A percentile compares a stretch with the other conserved stretches of the same genome.
These are phyloP conservation scores for Trichopus zeylanicus DNA, from an alignment of 116 monocot genomes.

Conservation along the genomic window DNA sequence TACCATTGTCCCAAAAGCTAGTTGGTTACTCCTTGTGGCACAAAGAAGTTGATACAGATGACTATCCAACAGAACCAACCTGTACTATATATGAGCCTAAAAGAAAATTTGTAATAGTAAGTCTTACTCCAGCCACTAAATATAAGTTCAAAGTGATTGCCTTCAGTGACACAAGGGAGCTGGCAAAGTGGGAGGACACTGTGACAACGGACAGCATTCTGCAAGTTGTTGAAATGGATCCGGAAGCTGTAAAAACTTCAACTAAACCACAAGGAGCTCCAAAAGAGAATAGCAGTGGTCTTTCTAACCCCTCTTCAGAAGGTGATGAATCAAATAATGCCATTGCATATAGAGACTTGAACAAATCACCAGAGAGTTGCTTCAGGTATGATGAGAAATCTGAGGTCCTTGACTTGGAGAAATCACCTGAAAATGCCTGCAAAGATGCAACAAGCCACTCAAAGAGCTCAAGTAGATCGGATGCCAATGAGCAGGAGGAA, in stretches of 20 bases:
- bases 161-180: conserved; percentile 44
- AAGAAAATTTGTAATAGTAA: conserved; percentile 35
- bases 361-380: conserved; percentile 39
- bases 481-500: conserved; percentile 5
- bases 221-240: too few species aligned
- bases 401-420: conserved; percentile 21
- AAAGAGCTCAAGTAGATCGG: conserved; percentile 2
- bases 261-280: neutral
- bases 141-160: conserved; percentile 61
- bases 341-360: conserved; percentile 41
- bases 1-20: conserved; percentile 32
- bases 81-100: conserved; percentile 40
- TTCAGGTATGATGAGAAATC: conserved; percentile 31
- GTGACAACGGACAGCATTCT: conserved; percentile 27
- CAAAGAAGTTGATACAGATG: conserved; percentile 16
- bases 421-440: conserved; percentile 7
- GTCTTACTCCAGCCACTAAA: conserved; percentile 53
- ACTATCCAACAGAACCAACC: conserved; percentile 46
- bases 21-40: conserved; percentile 71
- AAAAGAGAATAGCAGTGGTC: conserved; percentile 10
- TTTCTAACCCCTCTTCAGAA: conserved; percentile 31
- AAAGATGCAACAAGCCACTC: neutral
- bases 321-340: conserved; percentile 51
- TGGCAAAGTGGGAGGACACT: conserved; percentile 45
- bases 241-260: too few species aligned